These are phyloP conservation scores for Quercus cerris DNA, from an alignment of 306 rosid species.

Conservation along the genomic window DNA sequence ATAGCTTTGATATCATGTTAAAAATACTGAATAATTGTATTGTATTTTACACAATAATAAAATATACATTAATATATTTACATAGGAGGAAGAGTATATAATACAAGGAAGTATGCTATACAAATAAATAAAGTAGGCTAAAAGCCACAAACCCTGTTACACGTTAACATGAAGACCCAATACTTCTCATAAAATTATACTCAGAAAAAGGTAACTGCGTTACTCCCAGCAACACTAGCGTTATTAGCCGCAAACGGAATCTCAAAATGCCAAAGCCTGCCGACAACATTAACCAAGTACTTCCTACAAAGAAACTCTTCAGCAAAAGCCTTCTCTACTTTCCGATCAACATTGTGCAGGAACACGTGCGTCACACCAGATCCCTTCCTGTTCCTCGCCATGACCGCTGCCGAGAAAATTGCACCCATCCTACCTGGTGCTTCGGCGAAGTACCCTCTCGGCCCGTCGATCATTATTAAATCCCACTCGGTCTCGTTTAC, in stretches of 20 bases:
- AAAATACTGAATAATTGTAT: too few species aligned
- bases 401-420: conserved; percentile 79
- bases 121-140: too few species aligned
- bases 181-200: too few species aligned
- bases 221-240: neutral
- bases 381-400: conserved; percentile 68
- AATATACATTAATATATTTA: too few species aligned
- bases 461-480: conserved; percentile 88
- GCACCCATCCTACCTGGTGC: conserved; percentile 93
- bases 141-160: too few species aligned
- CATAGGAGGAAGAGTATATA: accelerated
- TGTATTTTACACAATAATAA: too few species aligned
- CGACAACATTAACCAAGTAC: conserved; percentile 45
- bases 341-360: conserved; percentile 79
- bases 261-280: conserved; percentile 81
- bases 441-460: conserved; percentile 70
- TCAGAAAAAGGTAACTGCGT: conserved; percentile 34
- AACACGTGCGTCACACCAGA: conserved; percentile 83
- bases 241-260: conserved; percentile 53
- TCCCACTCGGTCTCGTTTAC: conserved; percentile 88
- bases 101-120: too few species aligned
- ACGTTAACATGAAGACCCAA: too few species aligned
- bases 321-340: conserved; percentile 77
- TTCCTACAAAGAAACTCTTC: conserved; percentile 74
- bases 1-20: too few species aligned